A percentile compares a stretch with the other conserved stretches of the same genome.
Conservation (phyloP, 768 basidiomycete species). For the Tricholoma terreum region DNA sequence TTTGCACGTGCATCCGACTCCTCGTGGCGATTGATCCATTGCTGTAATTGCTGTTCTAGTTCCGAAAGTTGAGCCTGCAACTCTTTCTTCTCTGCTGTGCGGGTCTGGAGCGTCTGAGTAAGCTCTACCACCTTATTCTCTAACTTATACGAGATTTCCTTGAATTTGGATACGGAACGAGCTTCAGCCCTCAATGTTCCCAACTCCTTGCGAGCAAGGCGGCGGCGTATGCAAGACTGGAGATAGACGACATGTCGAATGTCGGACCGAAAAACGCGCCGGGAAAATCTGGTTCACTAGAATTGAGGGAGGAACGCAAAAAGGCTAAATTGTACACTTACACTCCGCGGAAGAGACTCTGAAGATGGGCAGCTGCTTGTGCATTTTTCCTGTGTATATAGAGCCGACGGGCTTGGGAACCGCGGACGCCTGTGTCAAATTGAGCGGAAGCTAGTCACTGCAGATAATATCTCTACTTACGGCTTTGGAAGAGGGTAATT, state of each 20-base stretch:
- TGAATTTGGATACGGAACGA: slow-evolving; percentile 96
- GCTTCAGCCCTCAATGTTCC: slow-evolving; percentile 85
- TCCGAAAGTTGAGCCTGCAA: slow-evolving; percentile 71
- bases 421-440: slow-evolving; percentile 60
- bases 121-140: slow-evolving; percentile 99
- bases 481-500: slow-evolving; percentile 76
- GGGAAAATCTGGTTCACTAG: slow-evolving; percentile 42
- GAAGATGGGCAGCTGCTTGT: slow-evolving; percentile 69
- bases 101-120: slow-evolving; percentile 87
- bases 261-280: slow-evolving; percentile 54
- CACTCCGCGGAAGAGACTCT: slow-evolving; percentile 87
- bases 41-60: slow-evolving; percentile 81
- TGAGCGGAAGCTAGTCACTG: neutral
- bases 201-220: slow-evolving; percentile 82
- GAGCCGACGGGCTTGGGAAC: slow-evolving; percentile 60
- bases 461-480: slow-evolving; percentile 47
- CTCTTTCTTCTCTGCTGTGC: slow-evolving; percentile 88
- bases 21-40: slow-evolving; percentile 85
- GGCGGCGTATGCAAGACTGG: slow-evolving; percentile 90
- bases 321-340: slow-evolving; percentile 39
- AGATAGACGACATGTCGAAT: slow-evolving; percentile 75
- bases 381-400: slow-evolving; percentile 54
- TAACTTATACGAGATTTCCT: slow-evolving; percentile 94
- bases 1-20: slow-evolving; percentile 76
- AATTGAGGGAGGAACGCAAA: slow-evolving; percentile 2